These are phyloP conservation scores for Scheffersomyces lignosus DNA, from an alignment of 805 yeast genomes.

Conservation along the genomic window DNA sequence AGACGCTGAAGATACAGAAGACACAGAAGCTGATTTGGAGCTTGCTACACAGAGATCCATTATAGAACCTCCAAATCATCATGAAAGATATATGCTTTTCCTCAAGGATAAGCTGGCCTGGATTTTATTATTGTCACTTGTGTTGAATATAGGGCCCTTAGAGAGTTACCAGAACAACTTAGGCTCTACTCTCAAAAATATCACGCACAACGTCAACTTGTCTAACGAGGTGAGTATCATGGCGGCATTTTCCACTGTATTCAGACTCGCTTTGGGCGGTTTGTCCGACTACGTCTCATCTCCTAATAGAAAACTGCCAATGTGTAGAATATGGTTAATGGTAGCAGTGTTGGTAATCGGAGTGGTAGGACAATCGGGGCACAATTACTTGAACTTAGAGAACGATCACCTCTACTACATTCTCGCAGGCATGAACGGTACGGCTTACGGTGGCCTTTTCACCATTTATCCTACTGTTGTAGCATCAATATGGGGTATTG, in stretches of 20 bases:
- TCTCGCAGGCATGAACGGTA: slow-evolving; percentile 58
- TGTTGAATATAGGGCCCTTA: slow-evolving; percentile 76
- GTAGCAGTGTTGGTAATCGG: slow-evolving; percentile 27
- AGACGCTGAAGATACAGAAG: slow-evolving; percentile 24
- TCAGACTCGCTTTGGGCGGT: slow-evolving; percentile 68
- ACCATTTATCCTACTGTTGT: slow-evolving; percentile 85
- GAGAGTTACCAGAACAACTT: slow-evolving; percentile 84
- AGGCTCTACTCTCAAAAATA: slow-evolving; percentile 63
- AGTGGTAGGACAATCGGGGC: slow-evolving; percentile 27
- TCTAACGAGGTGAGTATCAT: slow-evolving; percentile 57
- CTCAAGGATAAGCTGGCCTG: slow-evolving; percentile 61
- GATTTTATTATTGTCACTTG: slow-evolving; percentile 59
- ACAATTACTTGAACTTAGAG: slow-evolving; percentile 2
- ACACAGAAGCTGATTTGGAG: slow-evolving; percentile 15
- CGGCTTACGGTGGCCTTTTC: slow-evolving; percentile 78
- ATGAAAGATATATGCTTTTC: slow-evolving; percentile 32
- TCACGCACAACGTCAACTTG: slow-evolving; percentile 22
- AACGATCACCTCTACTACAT: slow-evolving; percentile 6
- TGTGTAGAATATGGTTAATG: slow-evolving; percentile 36
- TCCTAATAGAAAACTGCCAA: slow-evolving; percentile 23
- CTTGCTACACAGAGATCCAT: slow-evolving; percentile 29
- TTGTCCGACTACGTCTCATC: slow-evolving; percentile 59
- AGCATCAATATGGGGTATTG: slow-evolving; percentile 84
- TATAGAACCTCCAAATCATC: slow-evolving; percentile 40
- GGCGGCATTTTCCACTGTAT: slow-evolving; percentile 66